Evolutionary conservation across 2,329 filamentous ascomycete species (phyloP), one percentile per base, ranked within the genome.

Genomic region (Colletotrichum sp.): DNA sequence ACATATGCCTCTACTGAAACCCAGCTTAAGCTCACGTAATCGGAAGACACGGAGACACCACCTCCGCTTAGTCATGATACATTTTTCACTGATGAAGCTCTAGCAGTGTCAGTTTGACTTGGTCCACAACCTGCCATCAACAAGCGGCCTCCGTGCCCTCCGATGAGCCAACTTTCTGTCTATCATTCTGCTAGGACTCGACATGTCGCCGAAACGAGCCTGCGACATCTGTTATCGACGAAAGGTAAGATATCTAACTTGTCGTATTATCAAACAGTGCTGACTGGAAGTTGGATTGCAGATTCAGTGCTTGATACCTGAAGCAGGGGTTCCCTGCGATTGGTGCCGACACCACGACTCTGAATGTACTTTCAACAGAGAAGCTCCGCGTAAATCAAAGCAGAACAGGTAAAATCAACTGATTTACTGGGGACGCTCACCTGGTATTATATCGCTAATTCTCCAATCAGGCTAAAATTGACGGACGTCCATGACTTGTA

Each of bases 161-260:
- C 43, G 43, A 52, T 52, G 43, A 13, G 43, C 43, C 12, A 52
- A 52, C 43, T 10, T 21, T 21, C n/a, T 52, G 6, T 21, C 43
- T 5, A 8, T 21, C 10, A 21, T 52, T 8, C n/a, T 52, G n/a
- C 10, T 52, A 52, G n/a, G 43, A 13, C n/a, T 21, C 43, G 21
- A 3, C n/a, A 73, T 73, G 70, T 66, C 70, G 15, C 38, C 65
- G 21, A 73, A 73, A n/a, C 65, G 70, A 36, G 70, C 70, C 8
- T 73, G 70, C 38, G 70, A 73, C 13, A 15, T 70, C 7, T 73
- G 70, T 24, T 73, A 73, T n/a, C 70, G 70, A 24, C 30, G 70
- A 18, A 73, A 73, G 10, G 70, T 30, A 55, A 15, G 65, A 5
- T 18, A 2, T 66, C 3, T 6, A 7, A 18, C 3, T 6, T 10